phyloP scores from a whole-genome alignment of 1,284 basidiomycete species.

The Erythrobasidium hasegawianum region DNA sequence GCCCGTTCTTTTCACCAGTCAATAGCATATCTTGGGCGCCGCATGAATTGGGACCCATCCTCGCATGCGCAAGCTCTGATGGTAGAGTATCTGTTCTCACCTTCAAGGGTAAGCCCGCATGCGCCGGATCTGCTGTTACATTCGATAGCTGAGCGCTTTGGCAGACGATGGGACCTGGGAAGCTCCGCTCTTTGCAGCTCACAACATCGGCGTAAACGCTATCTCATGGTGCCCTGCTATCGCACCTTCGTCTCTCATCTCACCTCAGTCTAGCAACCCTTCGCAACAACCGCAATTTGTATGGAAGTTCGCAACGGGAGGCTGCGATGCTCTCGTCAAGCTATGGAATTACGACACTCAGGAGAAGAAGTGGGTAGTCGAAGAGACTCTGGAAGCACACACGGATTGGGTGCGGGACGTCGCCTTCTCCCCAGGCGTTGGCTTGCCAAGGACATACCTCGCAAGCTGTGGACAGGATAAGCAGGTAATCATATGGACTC shows the following conservation, averaged over 20 bases:
- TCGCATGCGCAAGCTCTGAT: slow-evolving; percentile 97
- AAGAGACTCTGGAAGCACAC: slow-evolving; percentile 83
- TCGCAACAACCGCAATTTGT: slow-evolving; percentile 35
- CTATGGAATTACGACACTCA: slow-evolving; percentile 73
- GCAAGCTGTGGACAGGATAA: slow-evolving; percentile 64
- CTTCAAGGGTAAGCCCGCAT: slow-evolving; percentile 85
- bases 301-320: slow-evolving; percentile 89
- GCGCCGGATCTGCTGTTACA: background rate
- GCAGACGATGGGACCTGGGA: slow-evolving; percentile 94
- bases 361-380: slow-evolving; percentile 71
- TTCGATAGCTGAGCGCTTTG: background rate
- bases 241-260: slow-evolving; percentile 74
- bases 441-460: slow-evolving; percentile 87
- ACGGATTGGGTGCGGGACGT: slow-evolving; percentile 98
- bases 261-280: slow-evolving; percentile 50
- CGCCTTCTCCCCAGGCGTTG: slow-evolving; percentile 95
- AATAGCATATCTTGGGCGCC: slow-evolving; percentile 99
- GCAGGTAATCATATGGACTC: slow-evolving; percentile 92
- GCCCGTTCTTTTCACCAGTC: no score
- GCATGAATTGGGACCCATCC: slow-evolving; percentile 91
- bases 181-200: slow-evolving; percentile 90
- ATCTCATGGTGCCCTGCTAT: slow-evolving; percentile 97
- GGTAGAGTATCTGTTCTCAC: slow-evolving; percentile 94
- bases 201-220: slow-evolving; percentile 94
- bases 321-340: slow-evolving; percentile 92